Evolutionary conservation across 2,329 filamentous ascomycete species (phyloP).

Genomic region (Stachybotrys chartarum): DNA sequence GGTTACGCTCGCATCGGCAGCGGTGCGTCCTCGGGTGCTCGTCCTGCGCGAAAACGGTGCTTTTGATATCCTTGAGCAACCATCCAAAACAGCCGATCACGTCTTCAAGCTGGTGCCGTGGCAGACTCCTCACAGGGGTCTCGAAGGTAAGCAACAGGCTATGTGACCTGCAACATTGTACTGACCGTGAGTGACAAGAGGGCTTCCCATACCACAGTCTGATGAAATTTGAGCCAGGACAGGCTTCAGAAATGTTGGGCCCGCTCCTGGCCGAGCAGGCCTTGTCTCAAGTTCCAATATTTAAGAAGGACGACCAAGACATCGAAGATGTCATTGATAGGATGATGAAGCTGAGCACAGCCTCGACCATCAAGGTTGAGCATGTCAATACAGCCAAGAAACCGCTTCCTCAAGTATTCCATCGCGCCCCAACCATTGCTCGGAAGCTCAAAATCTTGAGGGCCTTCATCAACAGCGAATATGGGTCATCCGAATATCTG

Average conservation of each 20-base stretch:
- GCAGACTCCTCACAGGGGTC: conserved; percentile 49
- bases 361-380: conserved; percentile 24
- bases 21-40: conserved; percentile 49
- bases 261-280: conserved; percentile 47
- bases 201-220: conserved; percentile 44
- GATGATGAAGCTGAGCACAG: conserved; percentile 26
- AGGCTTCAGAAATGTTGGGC: conserved; percentile 45
- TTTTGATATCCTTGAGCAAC: conserved; percentile 56
- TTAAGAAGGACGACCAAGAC: conserved; percentile 43
- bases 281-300: conserved; percentile 47
- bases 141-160: conserved; percentile 34
- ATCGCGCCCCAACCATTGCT: conserved; percentile 33
- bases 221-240: conserved; percentile 51
- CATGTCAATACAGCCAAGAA: conserved; percentile 27
- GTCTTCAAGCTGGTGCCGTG: conserved; percentile 55
- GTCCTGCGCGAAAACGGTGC: conserved; percentile 53
- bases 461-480: conserved; percentile 23
- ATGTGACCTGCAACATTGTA: neutral
- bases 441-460: conserved; percentile 43
- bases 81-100: conserved; percentile 50
- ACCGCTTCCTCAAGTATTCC: conserved; percentile 33
- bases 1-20: conserved; percentile 51
- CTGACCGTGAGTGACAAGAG: conserved; percentile 27
- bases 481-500: conserved; percentile 9
- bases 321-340: conserved; percentile 34